phyloP scores from a whole-genome alignment of 176 grass and related monocot species.

The Rhynchospora pubera region DNA sequence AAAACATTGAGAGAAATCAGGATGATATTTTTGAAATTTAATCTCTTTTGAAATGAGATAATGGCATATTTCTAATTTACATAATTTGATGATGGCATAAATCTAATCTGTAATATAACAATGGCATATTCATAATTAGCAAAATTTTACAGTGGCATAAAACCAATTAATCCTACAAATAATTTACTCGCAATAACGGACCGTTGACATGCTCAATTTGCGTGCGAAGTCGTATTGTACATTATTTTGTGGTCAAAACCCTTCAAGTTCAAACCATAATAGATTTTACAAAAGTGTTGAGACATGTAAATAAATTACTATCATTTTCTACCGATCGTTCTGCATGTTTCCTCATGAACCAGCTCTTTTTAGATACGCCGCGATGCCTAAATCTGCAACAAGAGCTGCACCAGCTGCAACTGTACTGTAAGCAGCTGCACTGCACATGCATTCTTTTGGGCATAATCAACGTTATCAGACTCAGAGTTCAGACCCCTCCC shows the following conservation, averaged over 20 bases:
- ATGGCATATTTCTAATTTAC: too few species aligned
- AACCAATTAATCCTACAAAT: neutral
- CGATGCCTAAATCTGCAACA: conserved; percentile 67
- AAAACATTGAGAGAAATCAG: too few species aligned
- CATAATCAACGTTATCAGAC: conserved; percentile 47
- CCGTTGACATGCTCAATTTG: conserved; percentile 4
- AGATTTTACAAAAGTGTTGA: neutral
- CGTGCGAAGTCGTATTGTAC: neutral
- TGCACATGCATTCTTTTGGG: conserved; percentile 79
- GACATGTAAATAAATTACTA: neutral
- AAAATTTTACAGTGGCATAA: too few species aligned
- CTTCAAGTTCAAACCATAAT: conserved; percentile 5
- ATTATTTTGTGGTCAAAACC: conserved; percentile 7
- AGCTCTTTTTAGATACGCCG: conserved; percentile 83
- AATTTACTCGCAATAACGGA: neutral
- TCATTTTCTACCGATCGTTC: neutral
- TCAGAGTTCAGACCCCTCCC: neutral
- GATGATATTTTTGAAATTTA: too few species aligned
- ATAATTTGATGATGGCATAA: too few species aligned
- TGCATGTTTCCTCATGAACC: conserved; percentile 22
- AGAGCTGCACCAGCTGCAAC: conserved; percentile 87
- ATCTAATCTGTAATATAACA: too few species aligned
- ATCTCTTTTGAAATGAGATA: too few species aligned
- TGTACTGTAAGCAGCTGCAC: too few species aligned
- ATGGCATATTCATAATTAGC: too few species aligned